Conservation (phyloP, 768 basidiomycete species). For the Scleroderma citrinum region DNA sequence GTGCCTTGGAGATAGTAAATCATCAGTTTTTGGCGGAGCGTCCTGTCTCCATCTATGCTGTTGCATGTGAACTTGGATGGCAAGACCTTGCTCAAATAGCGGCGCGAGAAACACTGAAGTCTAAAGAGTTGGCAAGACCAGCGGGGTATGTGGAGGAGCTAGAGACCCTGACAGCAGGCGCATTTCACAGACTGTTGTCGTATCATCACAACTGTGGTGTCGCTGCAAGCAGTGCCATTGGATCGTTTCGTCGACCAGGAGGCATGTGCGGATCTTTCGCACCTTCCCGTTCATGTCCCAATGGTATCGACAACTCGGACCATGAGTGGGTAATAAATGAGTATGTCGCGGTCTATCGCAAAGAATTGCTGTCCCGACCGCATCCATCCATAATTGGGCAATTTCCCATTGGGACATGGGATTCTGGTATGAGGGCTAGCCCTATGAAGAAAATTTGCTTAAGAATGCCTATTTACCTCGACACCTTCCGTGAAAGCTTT, state of each 20-base stretch:
- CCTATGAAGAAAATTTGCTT: background rate
- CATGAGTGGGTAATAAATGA: background rate
- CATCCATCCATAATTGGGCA: conserved; percentile 1
- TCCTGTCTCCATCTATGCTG: conserved; percentile 24
- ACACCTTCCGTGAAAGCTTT: background rate
- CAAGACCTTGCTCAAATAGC: conserved; percentile 16
- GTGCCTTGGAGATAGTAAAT: conserved; percentile 10
- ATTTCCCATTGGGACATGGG: too few relatives aligned
- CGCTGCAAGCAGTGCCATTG: too few relatives aligned
- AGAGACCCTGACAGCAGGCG: conserved; percentile 36
- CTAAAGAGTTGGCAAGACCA: conserved; percentile 1
- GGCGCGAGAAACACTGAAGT: conserved; percentile 16
- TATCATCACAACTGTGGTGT: conserved; percentile 37
- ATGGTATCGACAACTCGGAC: background rate
- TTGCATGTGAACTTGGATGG: conserved; percentile 19
- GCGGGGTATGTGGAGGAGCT: conserved; percentile 31
- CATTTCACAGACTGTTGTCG: conserved; percentile 35
- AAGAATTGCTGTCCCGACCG: background rate
- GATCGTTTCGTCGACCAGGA: too few relatives aligned
- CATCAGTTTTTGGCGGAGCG: conserved; percentile 8
- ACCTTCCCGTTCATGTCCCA: background rate
- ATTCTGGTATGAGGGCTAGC: too few relatives aligned
- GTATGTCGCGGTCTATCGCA: conserved; percentile 2
- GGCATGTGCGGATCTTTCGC: background rate
- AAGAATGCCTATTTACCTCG: background rate